Base-by-base conservation (phyloP, 2,329 filamentous ascomycete species). In the Neocucurbitaria cava region DNA sequence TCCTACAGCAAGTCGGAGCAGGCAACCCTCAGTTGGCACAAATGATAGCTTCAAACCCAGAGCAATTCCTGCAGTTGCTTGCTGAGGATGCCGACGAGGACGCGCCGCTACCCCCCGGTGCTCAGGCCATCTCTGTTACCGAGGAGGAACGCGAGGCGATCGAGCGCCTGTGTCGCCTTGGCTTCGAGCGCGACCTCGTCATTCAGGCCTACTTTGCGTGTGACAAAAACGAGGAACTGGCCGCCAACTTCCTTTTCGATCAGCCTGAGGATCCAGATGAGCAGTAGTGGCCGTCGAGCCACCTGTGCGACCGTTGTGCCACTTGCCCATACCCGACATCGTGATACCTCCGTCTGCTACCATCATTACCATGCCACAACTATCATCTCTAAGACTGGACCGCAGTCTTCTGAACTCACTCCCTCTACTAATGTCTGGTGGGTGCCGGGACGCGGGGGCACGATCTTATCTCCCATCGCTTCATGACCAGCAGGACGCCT, bases 161-260 rank as follows among this genome's bases (percentile, higher is more conserved):
- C 68, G 95, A 99, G 81, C 86, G 95, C 75, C 83, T 99, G 72
- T 96, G 92, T 79, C 89, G 90, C 61, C 87, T 99, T 40, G 95
- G 95, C 31, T 99, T 99, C 75, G 88, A 94, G 68, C 88, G 93
- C 56, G 92, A 98, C 67, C 87, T 92, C 67, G 95, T 95, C 46
- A 96, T 98, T 65, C 94, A 99, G 79, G 95, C 95, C 23, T 99
- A 98, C 80, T 99, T 99, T 75, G 95, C 95, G 30, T 99, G 95
- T 77, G 95, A 99, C 79, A 99, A 98, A 85, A 98, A 99, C 77
- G 95, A 99, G 79, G 95, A 99, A 78, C 84, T 99, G 46, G 95
- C 95, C 0, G 95, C 95, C 61, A 99, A 99, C 79, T 98, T 97
- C 78, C 83, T 99, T 56, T 99, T 99, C 73, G 95, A 99, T 69